Conservation (phyloP, 140 eudicot genomes). For the Ambrosia hybrid region DNA sequence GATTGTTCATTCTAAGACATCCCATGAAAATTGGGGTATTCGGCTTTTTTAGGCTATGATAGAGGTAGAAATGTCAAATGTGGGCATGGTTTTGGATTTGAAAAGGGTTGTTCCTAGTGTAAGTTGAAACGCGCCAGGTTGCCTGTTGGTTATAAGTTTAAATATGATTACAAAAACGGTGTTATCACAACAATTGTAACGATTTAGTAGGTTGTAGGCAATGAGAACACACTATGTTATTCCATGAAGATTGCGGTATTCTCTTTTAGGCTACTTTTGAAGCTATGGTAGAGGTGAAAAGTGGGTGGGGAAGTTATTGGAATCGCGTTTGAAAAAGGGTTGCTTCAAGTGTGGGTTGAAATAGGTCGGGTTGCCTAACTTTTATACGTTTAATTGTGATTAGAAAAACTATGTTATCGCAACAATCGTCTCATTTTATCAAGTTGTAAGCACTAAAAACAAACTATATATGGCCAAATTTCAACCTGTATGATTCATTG, state of each 20-base stretch:
- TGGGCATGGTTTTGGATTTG: neutral
- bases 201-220: neutral
- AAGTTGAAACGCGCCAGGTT: neutral
- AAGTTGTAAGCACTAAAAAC: neutral
- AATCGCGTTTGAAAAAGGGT: neutral
- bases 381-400: neutral
- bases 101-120: neutral
- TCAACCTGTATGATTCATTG: neutral
- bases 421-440: neutral
- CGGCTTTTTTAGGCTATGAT: neutral
- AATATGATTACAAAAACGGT: slow-evolving; percentile 7
- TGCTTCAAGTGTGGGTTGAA: neutral
- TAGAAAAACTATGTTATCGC: neutral
- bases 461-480: neutral
- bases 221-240: neutral
- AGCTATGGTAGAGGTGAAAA: neutral
- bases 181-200: neutral
- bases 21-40: slow-evolving; percentile 23
- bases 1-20: slow-evolving; percentile 17
- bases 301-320: neutral
- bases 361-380: neutral
- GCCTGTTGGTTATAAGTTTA: neutral
- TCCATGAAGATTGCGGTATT: slow-evolving; percentile 16
- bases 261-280: neutral
- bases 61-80: neutral